Evolutionary conservation across 495 filamentous ascomycete genomes (phyloP).

Genomic region (Penicillium fimorum): DNA sequence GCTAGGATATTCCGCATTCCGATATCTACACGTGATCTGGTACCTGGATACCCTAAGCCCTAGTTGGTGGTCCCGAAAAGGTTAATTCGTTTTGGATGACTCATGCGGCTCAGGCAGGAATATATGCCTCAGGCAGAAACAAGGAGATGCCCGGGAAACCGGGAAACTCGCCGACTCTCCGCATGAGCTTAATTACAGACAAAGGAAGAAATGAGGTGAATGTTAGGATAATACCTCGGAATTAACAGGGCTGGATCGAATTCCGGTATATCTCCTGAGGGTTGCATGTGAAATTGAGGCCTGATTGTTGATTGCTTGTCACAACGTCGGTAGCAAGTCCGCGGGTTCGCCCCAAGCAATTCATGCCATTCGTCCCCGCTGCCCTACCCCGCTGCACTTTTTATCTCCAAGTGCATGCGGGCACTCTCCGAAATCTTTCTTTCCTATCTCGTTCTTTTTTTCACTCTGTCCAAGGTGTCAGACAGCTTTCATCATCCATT

Average conservation of each 20-base stretch:
- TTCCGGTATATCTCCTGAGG: background rate
- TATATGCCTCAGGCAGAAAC: constrained; percentile 13
- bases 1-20: constrained; percentile 14
- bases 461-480: constrained; percentile 22
- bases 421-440: constrained; percentile 27
- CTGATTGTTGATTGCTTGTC: background rate
- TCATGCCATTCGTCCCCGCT: constrained; percentile 41
- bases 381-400: constrained; percentile 39
- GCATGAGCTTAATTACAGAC: constrained; percentile 11
- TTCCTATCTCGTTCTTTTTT: constrained; percentile 18
- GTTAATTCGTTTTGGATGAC: background rate
- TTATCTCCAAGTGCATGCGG: constrained; percentile 25
- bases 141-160: constrained; percentile 6
- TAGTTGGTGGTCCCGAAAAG: constrained; percentile 7
- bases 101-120: constrained; percentile 9
- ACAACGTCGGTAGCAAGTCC: constrained; percentile 18
- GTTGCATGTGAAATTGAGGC: background rate
- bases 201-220: constrained; percentile 3
- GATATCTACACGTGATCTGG: constrained; percentile 37
- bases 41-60: constrained; percentile 24
- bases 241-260: background rate
- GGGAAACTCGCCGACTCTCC: constrained; percentile 12
- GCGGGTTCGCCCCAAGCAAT: constrained; percentile 30
- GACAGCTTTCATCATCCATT: constrained; percentile 16
- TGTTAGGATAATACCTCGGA: constrained; percentile 4